Conservation (phyloP, 1,284 basidiomycete genomes). For the Rhizoctonia solani region DNA sequence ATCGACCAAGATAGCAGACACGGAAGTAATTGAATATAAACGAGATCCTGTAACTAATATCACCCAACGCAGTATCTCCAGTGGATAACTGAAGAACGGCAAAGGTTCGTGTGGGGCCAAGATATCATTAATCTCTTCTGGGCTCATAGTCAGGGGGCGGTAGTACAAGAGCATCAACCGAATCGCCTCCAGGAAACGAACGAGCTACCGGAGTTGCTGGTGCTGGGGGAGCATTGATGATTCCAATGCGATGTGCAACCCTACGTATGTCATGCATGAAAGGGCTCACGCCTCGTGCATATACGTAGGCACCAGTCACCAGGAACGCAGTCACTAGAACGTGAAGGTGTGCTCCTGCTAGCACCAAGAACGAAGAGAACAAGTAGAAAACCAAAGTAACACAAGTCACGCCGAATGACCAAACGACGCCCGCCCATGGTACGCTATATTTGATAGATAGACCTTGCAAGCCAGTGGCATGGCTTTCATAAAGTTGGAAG, state of each 20-base stretch:
- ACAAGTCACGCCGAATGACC: conserved; percentile 26
- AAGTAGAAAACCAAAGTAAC: conserved; percentile 7
- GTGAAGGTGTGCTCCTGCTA: conserved; percentile 15
- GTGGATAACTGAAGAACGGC: too few species aligned
- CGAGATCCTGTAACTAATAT: too few species aligned
- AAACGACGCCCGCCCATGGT: conserved; percentile 31
- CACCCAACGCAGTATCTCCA: too few species aligned
- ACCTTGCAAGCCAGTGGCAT: conserved; percentile 11
- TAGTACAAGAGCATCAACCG: not conserved
- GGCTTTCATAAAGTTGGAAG: conserved; percentile 25
- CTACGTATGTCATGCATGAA: conserved; percentile 5
- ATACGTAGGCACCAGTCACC: conserved; percentile 24
- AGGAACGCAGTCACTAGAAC: conserved; percentile 12
- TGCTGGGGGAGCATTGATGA: not conserved
- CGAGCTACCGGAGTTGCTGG: not conserved
- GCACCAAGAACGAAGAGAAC: not conserved
- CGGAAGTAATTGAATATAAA: too few species aligned
- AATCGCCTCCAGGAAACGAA: not conserved
- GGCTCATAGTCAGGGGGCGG: too few species aligned
- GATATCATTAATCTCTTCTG: not conserved
- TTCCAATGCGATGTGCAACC: not conserved
- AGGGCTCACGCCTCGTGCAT: conserved; percentile 8
- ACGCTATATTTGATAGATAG: conserved; percentile 21
- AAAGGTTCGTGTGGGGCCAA: not conserved
- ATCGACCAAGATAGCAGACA: too few species aligned